These are phyloP conservation scores for Euclidium syriacum DNA, from an alignment of 345 rosid species.

Conservation along the genomic window DNA sequence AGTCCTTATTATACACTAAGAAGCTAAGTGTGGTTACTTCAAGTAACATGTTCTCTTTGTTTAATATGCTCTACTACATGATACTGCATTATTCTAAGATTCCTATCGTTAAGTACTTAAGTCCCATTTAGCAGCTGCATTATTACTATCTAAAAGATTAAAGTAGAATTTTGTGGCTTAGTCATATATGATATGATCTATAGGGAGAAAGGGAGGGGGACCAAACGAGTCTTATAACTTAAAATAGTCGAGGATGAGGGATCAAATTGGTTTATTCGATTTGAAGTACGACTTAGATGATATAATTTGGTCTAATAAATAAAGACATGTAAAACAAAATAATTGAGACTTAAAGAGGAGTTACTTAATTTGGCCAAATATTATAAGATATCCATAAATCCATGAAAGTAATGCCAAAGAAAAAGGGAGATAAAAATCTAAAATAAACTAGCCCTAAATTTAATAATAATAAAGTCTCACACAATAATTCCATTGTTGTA, in stretches of 20 bases:
- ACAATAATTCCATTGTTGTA: too few species aligned
- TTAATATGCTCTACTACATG: too few species aligned
- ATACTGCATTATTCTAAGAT: too few species aligned
- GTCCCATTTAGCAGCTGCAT: not conserved
- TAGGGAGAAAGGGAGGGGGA: not conserved
- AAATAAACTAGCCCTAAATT: not conserved
- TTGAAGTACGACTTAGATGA: conserved; percentile 5
- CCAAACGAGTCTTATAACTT: not conserved
- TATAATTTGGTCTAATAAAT: conserved; percentile 18
- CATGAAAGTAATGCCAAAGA: not conserved
- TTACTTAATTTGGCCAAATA: conserved; percentile 17
- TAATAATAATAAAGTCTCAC: too few species aligned
- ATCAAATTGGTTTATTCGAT: conserved; percentile 21
- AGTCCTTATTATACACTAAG: too few species aligned
- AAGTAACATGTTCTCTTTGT: too few species aligned
- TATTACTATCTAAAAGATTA: not conserved
- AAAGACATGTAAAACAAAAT: conserved; percentile 13
- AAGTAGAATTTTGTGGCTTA: not conserved
- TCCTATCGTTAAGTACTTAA: too few species aligned
- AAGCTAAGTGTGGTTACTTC: too few species aligned
- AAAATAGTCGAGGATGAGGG: conserved; percentile 10
- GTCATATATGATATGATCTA: not conserved
- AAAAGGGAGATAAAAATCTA: not conserved
- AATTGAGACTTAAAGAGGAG: conserved; percentile 19
- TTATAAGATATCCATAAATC: conserved; percentile 10